Evolutionary conservation across 345 rosid genomes (phyloP), one percentile per base, ranked within the genome.

Genomic region (Excoecaria cochinchinensis): DNA sequence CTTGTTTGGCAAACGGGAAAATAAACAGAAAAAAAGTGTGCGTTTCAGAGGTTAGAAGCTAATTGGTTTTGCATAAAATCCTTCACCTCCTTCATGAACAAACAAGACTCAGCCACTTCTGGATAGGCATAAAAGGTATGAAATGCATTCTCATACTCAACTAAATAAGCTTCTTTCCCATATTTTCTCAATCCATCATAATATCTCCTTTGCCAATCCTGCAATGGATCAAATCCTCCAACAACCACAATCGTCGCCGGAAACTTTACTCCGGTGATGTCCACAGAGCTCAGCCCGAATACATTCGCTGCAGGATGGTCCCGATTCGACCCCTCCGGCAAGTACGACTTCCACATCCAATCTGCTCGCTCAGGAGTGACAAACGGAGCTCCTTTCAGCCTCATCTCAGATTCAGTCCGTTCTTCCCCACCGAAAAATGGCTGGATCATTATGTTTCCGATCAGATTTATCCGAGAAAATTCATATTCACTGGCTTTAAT

Each of bases 191-290:
- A 25, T 16, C 64, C 52, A 21, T 67, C 63, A 50, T 39, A 67
- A 68, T 78, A 78, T 63, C 69, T 67, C 69, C 38, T 78, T 22
- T 78, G 77, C 81, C 81, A 78, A 59, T 73, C 77, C 16, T 78
- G 66, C 24, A 77, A 56, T 3, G 62, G 70, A 47, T 77, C 80
- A 44, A 17, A 57, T 31, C 80, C 72, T 42, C 76, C 76, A 1
- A 77, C 63, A 8, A 71, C 42, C 11, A 77, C 16, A 19, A 77
- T 13, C 10, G 71, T 77, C 0, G 59, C 48, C 4, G 80, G 80
- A 36, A 64, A 71, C 62, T 72, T 47, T 4, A 77, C 1, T 4
- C 61, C 55, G 0, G 70, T 48, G 2, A 78, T 73, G 19, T 78
- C 77, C 6, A 8, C 21, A 5, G 64, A 19, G 15, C 68, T 51